A percentile compares a stretch with the other conserved stretches of the same genome.
Conservation (phyloP, 768 basidiomycete genomes). For the Cyclocybe aegerita region DNA sequence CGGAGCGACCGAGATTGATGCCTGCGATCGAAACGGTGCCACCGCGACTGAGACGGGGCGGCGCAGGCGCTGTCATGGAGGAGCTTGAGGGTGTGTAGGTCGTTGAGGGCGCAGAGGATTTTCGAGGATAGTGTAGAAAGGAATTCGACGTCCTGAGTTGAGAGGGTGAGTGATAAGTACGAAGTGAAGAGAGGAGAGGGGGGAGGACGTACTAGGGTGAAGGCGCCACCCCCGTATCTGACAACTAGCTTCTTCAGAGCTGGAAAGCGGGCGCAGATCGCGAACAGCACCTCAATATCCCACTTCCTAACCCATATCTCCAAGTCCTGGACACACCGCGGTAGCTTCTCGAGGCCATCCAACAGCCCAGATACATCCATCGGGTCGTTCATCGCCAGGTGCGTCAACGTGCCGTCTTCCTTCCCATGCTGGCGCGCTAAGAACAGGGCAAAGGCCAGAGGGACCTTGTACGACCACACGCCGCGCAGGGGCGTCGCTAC, state of each 20-base stretch:
- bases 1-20: too few species aligned
- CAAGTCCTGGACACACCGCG: slow-evolving; percentile 15
- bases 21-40: too few species aligned
- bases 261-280: slow-evolving; percentile 23
- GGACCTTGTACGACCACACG: slow-evolving; percentile 27
- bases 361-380: slow-evolving; percentile 16
- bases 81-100: slow-evolving; percentile 23
- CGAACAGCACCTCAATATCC: slow-evolving; percentile 31
- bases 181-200: background rate
- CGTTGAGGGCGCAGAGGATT: slow-evolving; percentile 23
- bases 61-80: slow-evolving; percentile 13
- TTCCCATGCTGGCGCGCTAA: background rate
- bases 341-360: slow-evolving; percentile 21
- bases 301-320: slow-evolving; percentile 24
- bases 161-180: slow-evolving; percentile 1
- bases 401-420: slow-evolving; percentile 9
- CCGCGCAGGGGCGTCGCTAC: slow-evolving; percentile 19
- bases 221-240: slow-evolving; percentile 19
- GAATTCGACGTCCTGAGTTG: slow-evolving; percentile 17
- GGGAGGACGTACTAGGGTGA: slow-evolving; percentile 22
- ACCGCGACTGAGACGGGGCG: background rate
- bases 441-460: slow-evolving; percentile 20
- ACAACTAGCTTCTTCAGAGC: slow-evolving; percentile 16
- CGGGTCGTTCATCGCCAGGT: slow-evolving; percentile 21
- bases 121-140: slow-evolving; percentile 26